Conservation (phyloP, 768 basidiomycete species). For the Tulasnella calospora region DNA sequence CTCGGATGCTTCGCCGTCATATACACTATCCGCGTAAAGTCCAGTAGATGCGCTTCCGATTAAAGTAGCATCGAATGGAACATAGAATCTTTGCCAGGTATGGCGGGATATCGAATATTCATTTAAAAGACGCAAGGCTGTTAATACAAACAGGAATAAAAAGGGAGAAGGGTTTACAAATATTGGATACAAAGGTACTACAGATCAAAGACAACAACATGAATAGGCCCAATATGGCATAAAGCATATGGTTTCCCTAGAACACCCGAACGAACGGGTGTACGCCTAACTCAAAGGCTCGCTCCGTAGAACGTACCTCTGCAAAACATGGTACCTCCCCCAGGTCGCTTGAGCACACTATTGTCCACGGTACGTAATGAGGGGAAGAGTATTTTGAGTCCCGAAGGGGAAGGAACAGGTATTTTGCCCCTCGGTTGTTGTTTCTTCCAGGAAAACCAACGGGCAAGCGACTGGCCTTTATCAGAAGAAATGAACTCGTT, state of each 20-base stretch:
- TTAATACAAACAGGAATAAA: too few species aligned
- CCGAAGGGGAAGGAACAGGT: slow-evolving; percentile 24
- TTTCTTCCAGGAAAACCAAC: slow-evolving; percentile 57
- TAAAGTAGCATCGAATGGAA: too few species aligned
- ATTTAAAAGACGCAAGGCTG: too few species aligned
- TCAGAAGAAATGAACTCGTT: slow-evolving; percentile 79
- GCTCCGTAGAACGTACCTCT: slow-evolving; percentile 38
- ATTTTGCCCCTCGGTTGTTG: slow-evolving; percentile 31
- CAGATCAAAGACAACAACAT: too few species aligned
- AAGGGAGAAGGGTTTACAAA: too few species aligned
- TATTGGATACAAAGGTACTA: too few species aligned
- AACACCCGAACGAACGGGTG: not conserved
- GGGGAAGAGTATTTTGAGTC: slow-evolving; percentile 62
- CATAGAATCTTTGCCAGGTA: too few species aligned
- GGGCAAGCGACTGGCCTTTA: slow-evolving; percentile 65
- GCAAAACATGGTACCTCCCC: slow-evolving; percentile 86
- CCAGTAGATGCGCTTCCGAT: too few species aligned
- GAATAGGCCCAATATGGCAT: not conserved
- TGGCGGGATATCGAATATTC: too few species aligned
- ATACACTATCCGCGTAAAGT: too few species aligned
- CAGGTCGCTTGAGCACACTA: slow-evolving; percentile 57
- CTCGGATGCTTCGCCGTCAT: too few species aligned
- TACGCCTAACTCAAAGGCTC: not conserved
- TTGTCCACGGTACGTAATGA: slow-evolving; percentile 60
- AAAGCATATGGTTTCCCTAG: not conserved